These are phyloP conservation scores for Huntiella savannae DNA, from an alignment of 2,329 filamentous ascomycete species.

Conservation along the genomic window DNA sequence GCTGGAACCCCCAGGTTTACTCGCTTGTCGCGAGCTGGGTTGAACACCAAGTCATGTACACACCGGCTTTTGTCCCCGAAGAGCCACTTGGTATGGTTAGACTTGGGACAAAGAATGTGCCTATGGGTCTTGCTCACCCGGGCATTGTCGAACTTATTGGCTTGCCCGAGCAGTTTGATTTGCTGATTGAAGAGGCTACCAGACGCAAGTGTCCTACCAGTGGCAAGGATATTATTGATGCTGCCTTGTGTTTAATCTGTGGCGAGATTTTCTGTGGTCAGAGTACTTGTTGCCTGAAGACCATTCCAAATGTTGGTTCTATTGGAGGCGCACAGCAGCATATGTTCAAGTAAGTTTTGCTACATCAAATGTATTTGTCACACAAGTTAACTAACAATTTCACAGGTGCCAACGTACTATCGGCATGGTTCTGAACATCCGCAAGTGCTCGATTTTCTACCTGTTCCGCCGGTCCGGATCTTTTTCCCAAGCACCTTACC, in stretches of 20 bases:
- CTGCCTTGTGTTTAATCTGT: conserved; percentile 82
- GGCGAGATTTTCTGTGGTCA: conserved; percentile 95
- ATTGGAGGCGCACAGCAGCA: conserved; percentile 84
- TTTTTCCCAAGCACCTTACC: conserved; percentile 75
- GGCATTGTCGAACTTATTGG: conserved; percentile 88
- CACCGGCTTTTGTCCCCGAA: background rate
- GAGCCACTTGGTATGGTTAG: background rate
- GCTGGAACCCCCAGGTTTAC: conserved; percentile 12
- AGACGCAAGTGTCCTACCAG: conserved; percentile 69
- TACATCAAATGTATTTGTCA: background rate
- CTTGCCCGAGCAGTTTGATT: conserved; percentile 79
- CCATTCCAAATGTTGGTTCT: conserved; percentile 29
- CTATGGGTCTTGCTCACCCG: conserved; percentile 51
- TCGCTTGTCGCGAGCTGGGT: conserved; percentile 52
- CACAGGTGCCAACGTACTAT: conserved; percentile 68
- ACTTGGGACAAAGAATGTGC: conserved; percentile 8
- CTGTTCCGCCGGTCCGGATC: conserved; percentile 66
- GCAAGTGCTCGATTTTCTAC: conserved; percentile 85
- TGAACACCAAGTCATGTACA: conserved; percentile 31
- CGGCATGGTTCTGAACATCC: conserved; percentile 90
- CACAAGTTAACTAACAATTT: conserved; percentile 3
- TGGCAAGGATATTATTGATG: conserved; percentile 78
- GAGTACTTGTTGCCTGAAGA: conserved; percentile 70
- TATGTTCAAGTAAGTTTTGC: conserved; percentile 50
- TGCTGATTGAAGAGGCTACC: conserved; percentile 79